phyloP scores from a whole-genome alignment of 2,329 filamentous ascomycete genomes.

The Hypoxylon sp. region DNA sequence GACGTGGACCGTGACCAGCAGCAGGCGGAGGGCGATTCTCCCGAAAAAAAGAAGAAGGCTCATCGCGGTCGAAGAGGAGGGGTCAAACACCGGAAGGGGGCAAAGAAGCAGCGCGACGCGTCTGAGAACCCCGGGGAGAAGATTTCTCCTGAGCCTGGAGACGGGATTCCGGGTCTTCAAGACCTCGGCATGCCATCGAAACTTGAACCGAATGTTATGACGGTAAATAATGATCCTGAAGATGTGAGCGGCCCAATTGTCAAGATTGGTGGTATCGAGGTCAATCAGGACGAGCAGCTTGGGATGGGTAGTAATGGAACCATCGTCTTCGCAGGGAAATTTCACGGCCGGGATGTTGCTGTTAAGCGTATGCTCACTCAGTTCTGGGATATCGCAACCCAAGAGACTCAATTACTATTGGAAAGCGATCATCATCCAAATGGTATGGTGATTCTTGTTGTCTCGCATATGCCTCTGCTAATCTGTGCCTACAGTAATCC shows the following conservation, averaged over 20 bases:
- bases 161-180: conserved; percentile 74
- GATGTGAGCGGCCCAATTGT: conserved; percentile 72
- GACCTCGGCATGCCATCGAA: conserved; percentile 68
- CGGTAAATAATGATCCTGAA: conserved; percentile 69
- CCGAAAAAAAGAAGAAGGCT: conserved; percentile 74
- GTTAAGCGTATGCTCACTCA: conserved; percentile 97
- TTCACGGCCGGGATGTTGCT: conserved; percentile 92
- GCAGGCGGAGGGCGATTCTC: conserved; percentile 50
- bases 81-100: conserved; percentile 75
- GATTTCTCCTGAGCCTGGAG: conserved; percentile 51
- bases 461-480: conserved; percentile 37
- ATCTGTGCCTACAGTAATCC: conserved; percentile 75
- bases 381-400: conserved; percentile 94
- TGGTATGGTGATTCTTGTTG: conserved; percentile 58
- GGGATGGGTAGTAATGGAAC: conserved; percentile 96
- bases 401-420: conserved; percentile 90
- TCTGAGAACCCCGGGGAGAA: conserved; percentile 67
- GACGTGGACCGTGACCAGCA: conserved; percentile 48
- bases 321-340: conserved; percentile 93
- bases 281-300: conserved; percentile 74
- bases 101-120: conserved; percentile 66
- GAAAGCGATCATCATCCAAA: conserved; percentile 97
- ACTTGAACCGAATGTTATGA: conserved; percentile 74
- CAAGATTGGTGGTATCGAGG: conserved; percentile 74
- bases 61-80: conserved; percentile 81